A percentile compares a stretch with the other conserved stretches of the same genome.
Evolutionary conservation across 2,329 filamentous ascomycete species (phyloP).

Genomic region (Sclerotiophoma versabilis): DNA sequence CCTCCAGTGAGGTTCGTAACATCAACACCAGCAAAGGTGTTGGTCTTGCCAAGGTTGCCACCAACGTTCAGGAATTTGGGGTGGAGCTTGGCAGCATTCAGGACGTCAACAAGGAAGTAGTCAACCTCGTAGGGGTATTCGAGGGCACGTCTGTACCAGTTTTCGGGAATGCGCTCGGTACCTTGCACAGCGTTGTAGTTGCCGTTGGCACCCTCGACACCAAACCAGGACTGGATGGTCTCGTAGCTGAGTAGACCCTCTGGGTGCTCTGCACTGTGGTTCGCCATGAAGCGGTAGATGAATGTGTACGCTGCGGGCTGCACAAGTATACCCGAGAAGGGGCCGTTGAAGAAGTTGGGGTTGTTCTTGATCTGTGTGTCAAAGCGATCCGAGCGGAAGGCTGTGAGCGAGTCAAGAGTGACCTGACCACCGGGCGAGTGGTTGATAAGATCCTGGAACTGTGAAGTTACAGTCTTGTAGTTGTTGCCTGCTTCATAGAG

Average conservation of each 20-base stretch:
- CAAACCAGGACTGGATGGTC: constrained; percentile 33
- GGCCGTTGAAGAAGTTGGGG: constrained; percentile 33
- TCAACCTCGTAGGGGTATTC: constrained; percentile 30
- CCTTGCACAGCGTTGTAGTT: constrained; percentile 29
- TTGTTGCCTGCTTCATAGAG: constrained; percentile 34
- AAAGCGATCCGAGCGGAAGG: constrained; percentile 29
- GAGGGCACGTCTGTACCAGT: constrained; percentile 33
- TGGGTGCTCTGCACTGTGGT: constrained; percentile 29
- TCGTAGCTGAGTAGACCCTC: constrained; percentile 23
- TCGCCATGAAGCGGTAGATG: constrained; percentile 38
- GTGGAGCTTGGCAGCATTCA: constrained; percentile 28
- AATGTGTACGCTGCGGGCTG: constrained; percentile 37
- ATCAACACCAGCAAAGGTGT: constrained; percentile 32
- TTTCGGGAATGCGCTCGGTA: constrained; percentile 28
- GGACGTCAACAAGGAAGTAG: constrained; percentile 29
- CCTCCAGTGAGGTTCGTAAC: constrained; percentile 25
- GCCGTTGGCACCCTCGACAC: constrained; percentile 22
- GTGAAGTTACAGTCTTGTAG: constrained; percentile 26
- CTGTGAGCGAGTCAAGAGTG: constrained; percentile 29
- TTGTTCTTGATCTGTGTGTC: constrained; percentile 28
- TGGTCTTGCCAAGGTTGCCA: constrained; percentile 32
- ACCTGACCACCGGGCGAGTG: constrained; percentile 30
- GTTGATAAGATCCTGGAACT: constrained; percentile 33
- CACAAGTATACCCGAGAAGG: constrained; percentile 31
- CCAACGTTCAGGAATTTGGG: constrained; percentile 34